A percentile compares a stretch with the other conserved stretches of the same genome.
phyloP scores from a whole-genome alignment of 768 basidiomycete species.

The Austroboletus festivus region DNA sequence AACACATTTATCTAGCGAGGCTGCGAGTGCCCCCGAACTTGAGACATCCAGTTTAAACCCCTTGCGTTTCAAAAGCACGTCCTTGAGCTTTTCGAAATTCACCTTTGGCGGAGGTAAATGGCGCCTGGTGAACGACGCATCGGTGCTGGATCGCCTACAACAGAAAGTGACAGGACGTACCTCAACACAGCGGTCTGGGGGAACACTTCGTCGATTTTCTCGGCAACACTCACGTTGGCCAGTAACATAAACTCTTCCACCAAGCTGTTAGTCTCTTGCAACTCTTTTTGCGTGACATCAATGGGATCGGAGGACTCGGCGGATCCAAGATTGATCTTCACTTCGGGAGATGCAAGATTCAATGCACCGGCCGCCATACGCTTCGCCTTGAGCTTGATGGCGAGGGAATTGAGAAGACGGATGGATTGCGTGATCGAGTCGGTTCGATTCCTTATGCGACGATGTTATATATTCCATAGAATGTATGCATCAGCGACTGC shows the following conservation, averaged over 20 bases:
- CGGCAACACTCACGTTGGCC: constrained; percentile 92
- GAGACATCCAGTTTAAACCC: constrained; percentile 85
- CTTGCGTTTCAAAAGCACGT: constrained; percentile 83
- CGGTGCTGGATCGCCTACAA: constrained; percentile 1
- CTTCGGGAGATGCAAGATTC: constrained; percentile 96
- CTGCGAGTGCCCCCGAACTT: constrained; percentile 84
- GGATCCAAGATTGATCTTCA: constrained; percentile 93
- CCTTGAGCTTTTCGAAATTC: constrained; percentile 95
- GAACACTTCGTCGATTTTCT: constrained; percentile 89
- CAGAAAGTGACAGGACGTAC: constrained; percentile 32
- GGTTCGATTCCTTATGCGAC: constrained; percentile 51
- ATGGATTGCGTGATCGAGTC: constrained; percentile 86
- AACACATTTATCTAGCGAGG: constrained; percentile 82
- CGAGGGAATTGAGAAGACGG: constrained; percentile 83
- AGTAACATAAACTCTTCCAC: constrained; percentile 99
- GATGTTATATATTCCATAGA: neutral
- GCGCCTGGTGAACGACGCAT: constrained; percentile 47
- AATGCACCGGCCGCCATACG: constrained; percentile 97
- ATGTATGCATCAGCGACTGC: constrained; percentile 26
- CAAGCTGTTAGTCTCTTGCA: constrained; percentile 89
- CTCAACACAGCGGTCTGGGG: constrained; percentile 93
- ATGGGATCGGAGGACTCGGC: constrained; percentile 93
- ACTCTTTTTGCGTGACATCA: constrained; percentile 93
- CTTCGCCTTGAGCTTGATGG: constrained; percentile 76
- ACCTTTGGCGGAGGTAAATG: constrained; percentile 88